A percentile compares a stretch with the other conserved stretches of the same genome.
Evolutionary conservation across 192 early-diverging fungal genomes (phyloP).

Genomic region (Linnemannia zychae): DNA sequence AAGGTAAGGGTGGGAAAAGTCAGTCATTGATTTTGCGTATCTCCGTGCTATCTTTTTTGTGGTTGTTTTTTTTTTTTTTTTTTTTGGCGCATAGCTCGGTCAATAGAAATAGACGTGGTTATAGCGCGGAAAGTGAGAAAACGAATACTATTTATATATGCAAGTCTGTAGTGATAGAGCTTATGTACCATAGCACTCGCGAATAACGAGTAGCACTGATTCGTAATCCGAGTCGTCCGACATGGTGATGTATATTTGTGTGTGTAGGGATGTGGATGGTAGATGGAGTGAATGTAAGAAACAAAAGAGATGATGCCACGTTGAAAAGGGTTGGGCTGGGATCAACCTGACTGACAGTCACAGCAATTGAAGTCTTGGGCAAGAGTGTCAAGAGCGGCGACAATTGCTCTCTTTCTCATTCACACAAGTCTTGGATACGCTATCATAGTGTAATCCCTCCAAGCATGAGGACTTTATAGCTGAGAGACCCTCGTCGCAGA

Average conservation of each 20-base stretch:
- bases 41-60: too few species aligned
- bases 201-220: constrained; percentile 81
- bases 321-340: neutral
- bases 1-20: neutral
- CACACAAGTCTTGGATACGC: neutral
- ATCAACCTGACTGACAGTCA: neutral
- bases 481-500: neutral
- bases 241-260: constrained; percentile 13
- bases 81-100: too few species aligned
- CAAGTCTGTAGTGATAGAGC: neutral
- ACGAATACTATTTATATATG: neutral
- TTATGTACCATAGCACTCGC: constrained; percentile 77
- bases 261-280: neutral
- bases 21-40: too few species aligned
- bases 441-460: neutral
- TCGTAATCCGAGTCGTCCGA: constrained; percentile 78
- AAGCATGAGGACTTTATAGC: neutral
- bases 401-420: neutral
- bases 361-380: too few species aligned
- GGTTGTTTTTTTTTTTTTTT: too few species aligned
- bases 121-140: neutral
- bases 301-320: constrained; percentile 1
- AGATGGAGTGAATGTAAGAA: neutral
- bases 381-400: too few species aligned
- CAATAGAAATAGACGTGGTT: neutral